Conservation (phyloP, 2,329 filamentous ascomycete genomes). For the Cytospora chrysosperma region DNA sequence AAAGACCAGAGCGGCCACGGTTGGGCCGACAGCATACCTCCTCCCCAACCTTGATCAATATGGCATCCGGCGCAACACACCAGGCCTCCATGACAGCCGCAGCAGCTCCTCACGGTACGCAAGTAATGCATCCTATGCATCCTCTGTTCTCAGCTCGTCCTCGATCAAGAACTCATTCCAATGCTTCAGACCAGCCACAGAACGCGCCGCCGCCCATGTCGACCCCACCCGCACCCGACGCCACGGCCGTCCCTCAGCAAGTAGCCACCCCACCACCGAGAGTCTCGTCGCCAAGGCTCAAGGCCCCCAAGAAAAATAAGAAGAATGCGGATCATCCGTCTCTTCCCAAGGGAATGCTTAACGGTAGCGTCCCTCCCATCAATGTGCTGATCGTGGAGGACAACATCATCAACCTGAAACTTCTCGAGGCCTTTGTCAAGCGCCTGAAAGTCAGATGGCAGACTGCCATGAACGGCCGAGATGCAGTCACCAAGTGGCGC, state of each 20-base stretch:
- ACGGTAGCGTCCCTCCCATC: constrained; percentile 86
- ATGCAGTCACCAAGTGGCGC: constrained; percentile 92
- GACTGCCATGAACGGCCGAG: constrained; percentile 92
- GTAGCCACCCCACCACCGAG: constrained; percentile 54
- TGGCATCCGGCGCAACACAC: constrained; percentile 47
- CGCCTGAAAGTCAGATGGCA: constrained; percentile 93
- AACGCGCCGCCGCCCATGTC: constrained; percentile 49
- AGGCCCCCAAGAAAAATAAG: constrained; percentile 51
- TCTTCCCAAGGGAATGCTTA: constrained; percentile 65
- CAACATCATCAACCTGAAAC: constrained; percentile 94
- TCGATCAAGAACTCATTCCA: constrained; percentile 59
- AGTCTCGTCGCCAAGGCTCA: constrained; percentile 49
- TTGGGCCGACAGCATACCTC: constrained; percentile 72
- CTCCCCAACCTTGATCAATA: constrained; percentile 70
- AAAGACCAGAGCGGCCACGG: constrained; percentile 59
- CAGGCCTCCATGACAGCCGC: constrained; percentile 37
- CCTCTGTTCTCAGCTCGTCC: constrained; percentile 38
- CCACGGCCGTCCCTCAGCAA: constrained; percentile 42
- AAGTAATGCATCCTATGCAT: constrained; percentile 35
- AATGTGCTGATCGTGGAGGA: constrained; percentile 98
- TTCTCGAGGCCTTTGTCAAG: constrained; percentile 95
- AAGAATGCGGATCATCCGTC: constrained; percentile 47
- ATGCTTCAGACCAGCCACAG: constrained; percentile 49
- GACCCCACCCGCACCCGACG: constrained; percentile 42
- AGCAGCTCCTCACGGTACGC: constrained; percentile 36